These are phyloP conservation scores for Turnera subulata DNA, from an alignment of 345 rosid species.

Conservation along the genomic window DNA sequence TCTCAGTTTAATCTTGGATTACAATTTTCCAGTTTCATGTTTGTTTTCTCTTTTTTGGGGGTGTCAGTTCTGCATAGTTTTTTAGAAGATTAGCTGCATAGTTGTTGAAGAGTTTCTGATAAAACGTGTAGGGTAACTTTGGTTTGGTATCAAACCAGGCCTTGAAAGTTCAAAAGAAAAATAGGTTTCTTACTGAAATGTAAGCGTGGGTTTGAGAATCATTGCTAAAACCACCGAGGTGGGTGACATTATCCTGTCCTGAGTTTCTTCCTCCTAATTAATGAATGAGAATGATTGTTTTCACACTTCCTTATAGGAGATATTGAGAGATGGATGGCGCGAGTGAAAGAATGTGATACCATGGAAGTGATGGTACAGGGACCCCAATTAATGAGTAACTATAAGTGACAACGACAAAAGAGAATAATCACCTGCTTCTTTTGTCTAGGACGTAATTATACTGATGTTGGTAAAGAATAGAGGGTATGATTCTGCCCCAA, in stretches of 20 bases:
- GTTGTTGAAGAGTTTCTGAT: background rate
- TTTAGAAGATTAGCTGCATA: background rate
- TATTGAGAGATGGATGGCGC: background rate
- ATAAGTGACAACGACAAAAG: constrained; percentile 9
- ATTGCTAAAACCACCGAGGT: constrained; percentile 24
- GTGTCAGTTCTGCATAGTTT: background rate
- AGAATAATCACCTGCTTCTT: constrained; percentile 14
- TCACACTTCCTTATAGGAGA: constrained; percentile 3
- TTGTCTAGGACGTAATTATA: constrained; percentile 14
- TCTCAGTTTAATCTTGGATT: constrained; percentile 7
- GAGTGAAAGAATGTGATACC: background rate
- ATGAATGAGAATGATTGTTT: constrained; percentile 30
- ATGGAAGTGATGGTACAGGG: constrained; percentile 18
- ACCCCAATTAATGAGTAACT: constrained; percentile 22
- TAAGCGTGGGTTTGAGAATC: constrained; percentile 31
- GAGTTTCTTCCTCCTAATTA: constrained; percentile 8
- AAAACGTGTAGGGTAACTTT: background rate
- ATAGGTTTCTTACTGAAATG: constrained; percentile 3
- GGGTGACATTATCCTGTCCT: constrained; percentile 4
- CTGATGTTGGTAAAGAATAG: constrained; percentile 15
- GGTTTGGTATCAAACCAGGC: constrained; percentile 3
- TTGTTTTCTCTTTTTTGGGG: constrained; percentile 1
- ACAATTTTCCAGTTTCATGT: constrained; percentile 1
- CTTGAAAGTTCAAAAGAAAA: background rate
- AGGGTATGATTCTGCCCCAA: constrained; percentile 14